Evolutionary conservation across 345 rosid species (phyloP).

Genomic region (Citrus hindsii): DNA sequence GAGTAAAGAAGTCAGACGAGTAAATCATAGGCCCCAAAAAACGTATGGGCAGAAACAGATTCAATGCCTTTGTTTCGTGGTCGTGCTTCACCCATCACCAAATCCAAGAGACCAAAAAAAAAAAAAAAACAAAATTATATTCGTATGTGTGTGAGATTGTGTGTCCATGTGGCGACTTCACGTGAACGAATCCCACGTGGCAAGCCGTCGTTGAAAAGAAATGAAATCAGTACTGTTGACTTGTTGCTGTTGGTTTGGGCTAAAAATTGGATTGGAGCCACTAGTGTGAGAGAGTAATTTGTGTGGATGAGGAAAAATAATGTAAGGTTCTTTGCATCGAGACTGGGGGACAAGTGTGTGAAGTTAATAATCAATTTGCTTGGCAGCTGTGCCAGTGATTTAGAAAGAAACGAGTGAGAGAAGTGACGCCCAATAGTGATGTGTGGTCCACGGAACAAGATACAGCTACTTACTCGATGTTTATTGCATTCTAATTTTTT

Average conservation of each 20-base stretch:
- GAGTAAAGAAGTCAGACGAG: background rate
- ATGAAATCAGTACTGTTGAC: too few species aligned
- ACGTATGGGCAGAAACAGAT: slow-evolving; percentile 1
- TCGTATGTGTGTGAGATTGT: too few species aligned
- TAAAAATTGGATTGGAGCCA: background rate
- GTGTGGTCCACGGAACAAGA: background rate
- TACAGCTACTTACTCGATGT: too few species aligned
- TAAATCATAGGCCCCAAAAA: background rate
- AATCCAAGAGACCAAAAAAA: background rate
- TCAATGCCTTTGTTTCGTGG: background rate
- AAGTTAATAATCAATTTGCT: background rate
- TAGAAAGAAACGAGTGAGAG: background rate
- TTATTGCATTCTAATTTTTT: too few species aligned
- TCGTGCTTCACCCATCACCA: background rate
- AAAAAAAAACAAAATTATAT: background rate
- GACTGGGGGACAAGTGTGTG: background rate
- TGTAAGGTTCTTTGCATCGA: slow-evolving; percentile 4
- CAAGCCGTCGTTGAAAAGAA: background rate
- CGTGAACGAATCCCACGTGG: background rate
- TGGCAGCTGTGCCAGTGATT: background rate
- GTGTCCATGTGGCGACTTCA: background rate
- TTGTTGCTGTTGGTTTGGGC: background rate
- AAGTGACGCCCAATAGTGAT: background rate
- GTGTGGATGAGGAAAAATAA: slow-evolving; percentile 1
- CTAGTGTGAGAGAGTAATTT: background rate